These are phyloP conservation scores for Chrysoporthe deuterocubensis DNA, from an alignment of 2,329 filamentous ascomycete genomes.

Conservation along the genomic window DNA sequence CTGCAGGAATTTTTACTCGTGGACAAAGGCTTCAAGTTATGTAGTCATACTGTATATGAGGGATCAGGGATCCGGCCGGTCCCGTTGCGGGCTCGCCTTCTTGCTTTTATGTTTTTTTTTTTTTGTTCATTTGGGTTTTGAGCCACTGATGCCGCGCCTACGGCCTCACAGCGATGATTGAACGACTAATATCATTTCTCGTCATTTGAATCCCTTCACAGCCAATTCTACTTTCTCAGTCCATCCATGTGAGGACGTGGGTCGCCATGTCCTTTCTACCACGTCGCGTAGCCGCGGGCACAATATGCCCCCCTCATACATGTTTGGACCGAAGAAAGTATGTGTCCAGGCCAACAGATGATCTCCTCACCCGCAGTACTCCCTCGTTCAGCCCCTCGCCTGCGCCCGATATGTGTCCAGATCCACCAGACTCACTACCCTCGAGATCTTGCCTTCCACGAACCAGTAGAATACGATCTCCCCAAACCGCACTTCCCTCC, in stretches of 20 bases:
- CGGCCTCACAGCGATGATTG: slow-evolving; percentile 10
- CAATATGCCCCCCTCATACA: not conserved
- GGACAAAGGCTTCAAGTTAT: not conserved
- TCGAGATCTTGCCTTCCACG: slow-evolving; percentile 38
- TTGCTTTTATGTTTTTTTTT: not conserved
- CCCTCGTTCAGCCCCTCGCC: slow-evolving; percentile 9
- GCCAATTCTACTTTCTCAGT: not conserved
- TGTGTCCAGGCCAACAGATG: not conserved
- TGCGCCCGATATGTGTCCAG: slow-evolving; percentile 34
- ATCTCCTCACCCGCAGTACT: not conserved
- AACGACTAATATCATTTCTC: not conserved
- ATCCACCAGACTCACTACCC: slow-evolving; percentile 42
- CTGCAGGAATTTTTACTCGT: not conserved
- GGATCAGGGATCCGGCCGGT: not conserved
- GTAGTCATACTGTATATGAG: not conserved
- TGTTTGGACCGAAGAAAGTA: not conserved
- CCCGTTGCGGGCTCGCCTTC: not conserved
- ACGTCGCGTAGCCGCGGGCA: not conserved
- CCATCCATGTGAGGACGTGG: not conserved
- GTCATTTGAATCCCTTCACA: not conserved
- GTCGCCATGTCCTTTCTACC: not conserved
- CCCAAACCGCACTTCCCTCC: slow-evolving; percentile 34
- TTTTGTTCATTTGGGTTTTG: not conserved
- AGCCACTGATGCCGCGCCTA: not conserved
- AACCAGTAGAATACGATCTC: slow-evolving; percentile 44